Percentiles rank a stretch among this genome's conserved stretches.
phyloP scores from a whole-genome alignment of 345 rosid genomes.

The Brassica cretica region DNA sequence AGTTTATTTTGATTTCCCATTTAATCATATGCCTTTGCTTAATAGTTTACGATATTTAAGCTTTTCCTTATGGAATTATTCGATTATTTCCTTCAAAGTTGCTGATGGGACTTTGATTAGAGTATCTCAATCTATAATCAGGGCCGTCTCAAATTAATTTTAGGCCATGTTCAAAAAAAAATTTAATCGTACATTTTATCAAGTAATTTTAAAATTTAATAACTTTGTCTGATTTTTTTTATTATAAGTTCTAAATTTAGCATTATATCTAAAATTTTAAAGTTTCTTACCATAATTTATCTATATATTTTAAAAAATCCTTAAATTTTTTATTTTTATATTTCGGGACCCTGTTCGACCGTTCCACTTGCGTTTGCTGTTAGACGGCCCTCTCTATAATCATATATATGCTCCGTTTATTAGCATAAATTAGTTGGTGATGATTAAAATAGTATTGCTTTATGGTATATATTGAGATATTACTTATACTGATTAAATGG shows the following conservation, averaged over 20 bases:
- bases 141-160: no score
- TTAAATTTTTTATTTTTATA: no score
- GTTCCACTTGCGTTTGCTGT: no score
- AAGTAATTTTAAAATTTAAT: no score
- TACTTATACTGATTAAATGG: background rate
- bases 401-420: conserved; percentile 20
- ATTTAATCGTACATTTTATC: no score
- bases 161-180: no score
- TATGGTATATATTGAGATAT: conserved; percentile 6
- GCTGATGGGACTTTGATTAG: conserved; percentile 40
- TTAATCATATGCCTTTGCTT: conserved; percentile 39
- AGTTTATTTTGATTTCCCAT: conserved; percentile 34
- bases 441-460: conserved; percentile 5
- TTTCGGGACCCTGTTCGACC: no score
- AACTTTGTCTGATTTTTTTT: no score
- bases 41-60: conserved; percentile 10
- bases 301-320: no score
- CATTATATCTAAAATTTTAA: no score
- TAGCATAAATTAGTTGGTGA: conserved; percentile 25
- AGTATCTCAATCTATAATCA: conserved; percentile 34
- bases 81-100: conserved; percentile 33
- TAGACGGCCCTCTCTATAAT: background rate
- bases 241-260: no score
- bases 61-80: conserved; percentile 27
- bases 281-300: no score